phyloP scores from a whole-genome alignment of 371 early-diverging fungal genomes.

The Mortierella sp. region DNA sequence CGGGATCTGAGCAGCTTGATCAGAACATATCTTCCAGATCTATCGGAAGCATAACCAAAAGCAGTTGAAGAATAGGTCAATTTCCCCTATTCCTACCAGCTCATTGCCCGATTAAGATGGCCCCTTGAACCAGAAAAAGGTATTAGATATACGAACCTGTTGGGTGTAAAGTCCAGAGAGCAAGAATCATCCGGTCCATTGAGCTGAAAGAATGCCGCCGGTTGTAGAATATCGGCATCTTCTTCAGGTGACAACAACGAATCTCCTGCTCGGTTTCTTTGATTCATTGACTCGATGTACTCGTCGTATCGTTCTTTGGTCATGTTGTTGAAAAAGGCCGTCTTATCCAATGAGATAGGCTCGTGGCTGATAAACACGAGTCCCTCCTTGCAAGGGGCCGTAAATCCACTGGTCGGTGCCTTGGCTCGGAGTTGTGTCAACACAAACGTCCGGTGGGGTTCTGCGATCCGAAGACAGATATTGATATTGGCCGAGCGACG shows the following conservation, averaged over 20 bases:
- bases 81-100: neutral
- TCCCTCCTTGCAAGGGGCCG: conserved; percentile 51
- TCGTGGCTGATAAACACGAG: conserved; percentile 50
- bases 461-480: conserved; percentile 34
- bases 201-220: conserved; percentile 44
- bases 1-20: conserved; percentile 45
- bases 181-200: conserved; percentile 39
- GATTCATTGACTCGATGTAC: conserved; percentile 20
- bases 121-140: no score
- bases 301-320: conserved; percentile 37
- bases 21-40: conserved; percentile 45
- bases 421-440: conserved; percentile 42
- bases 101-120: neutral
- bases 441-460: conserved; percentile 30
- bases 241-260: conserved; percentile 23
- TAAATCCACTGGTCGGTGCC: conserved; percentile 46
- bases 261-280: conserved; percentile 5
- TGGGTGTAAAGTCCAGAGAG: conserved; percentile 36
- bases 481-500: conserved; percentile 43
- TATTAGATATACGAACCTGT: no score
- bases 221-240: conserved; percentile 28
- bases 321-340: conserved; percentile 42
- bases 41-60: neutral
- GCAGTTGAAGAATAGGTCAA: neutral
- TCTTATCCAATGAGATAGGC: conserved; percentile 40